A percentile compares a stretch with the other conserved stretches of the same genome.
phyloP scores from a whole-genome alignment of 179 eudicot genomes.

The Vitellaria paradoxa region DNA sequence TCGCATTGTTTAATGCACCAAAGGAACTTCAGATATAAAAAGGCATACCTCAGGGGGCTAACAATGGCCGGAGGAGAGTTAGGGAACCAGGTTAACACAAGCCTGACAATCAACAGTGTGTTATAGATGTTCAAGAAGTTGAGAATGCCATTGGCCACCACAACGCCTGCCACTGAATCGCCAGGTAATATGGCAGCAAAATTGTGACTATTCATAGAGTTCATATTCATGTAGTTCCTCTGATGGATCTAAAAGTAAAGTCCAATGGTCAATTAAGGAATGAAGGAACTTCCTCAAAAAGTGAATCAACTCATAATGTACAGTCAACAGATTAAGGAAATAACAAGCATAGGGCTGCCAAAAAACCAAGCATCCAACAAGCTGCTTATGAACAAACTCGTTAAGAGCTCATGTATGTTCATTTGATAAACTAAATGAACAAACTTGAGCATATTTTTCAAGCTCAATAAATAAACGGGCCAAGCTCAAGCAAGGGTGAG shows the following conservation, averaged over 20 bases:
- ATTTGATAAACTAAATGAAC: too few relatives aligned
- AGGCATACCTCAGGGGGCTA: slow-evolving; percentile 82
- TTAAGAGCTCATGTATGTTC: too few relatives aligned
- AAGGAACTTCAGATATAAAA: background rate
- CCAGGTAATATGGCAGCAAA: slow-evolving; percentile 97
- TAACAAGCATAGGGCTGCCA: background rate
- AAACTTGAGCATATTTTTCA: too few relatives aligned
- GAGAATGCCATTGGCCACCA: slow-evolving; percentile 70
- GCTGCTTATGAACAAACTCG: background rate
- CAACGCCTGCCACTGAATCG: slow-evolving; percentile 90
- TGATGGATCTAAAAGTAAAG: slow-evolving; percentile 45
- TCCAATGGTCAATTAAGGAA: slow-evolving; percentile 1
- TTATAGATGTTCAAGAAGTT: slow-evolving; percentile 90
- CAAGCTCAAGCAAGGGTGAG: too few relatives aligned
- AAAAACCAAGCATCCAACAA: background rate
- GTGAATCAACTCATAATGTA: background rate
- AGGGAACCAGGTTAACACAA: slow-evolving; percentile 98
- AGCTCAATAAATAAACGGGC: too few relatives aligned
- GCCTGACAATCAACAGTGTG: slow-evolving; percentile 75
- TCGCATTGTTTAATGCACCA: background rate
- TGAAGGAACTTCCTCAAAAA: background rate
- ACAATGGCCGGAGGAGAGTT: slow-evolving; percentile 86
- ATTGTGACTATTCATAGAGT: slow-evolving; percentile 49
- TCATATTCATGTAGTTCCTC: slow-evolving; percentile 40
- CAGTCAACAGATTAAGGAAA: background rate